These are phyloP conservation scores for Ciborinia camelliae DNA, from an alignment of 2,329 filamentous ascomycete genomes.

Conservation along the genomic window DNA sequence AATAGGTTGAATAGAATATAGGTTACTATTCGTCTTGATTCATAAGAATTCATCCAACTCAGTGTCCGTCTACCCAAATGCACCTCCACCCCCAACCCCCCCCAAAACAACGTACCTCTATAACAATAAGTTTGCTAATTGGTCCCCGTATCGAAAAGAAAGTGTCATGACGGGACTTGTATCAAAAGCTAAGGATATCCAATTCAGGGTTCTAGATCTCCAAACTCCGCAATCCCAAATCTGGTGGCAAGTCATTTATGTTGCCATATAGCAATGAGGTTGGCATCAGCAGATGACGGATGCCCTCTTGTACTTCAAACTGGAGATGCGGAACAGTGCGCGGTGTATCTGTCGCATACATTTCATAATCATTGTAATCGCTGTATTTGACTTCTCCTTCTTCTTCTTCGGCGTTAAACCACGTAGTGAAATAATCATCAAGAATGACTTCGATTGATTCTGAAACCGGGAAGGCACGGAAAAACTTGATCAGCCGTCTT, in stretches of 20 bases:
- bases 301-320: neutral
- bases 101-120: too few species aligned
- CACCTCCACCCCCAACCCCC: too few species aligned
- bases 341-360: neutral
- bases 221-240: neutral
- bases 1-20: too few species aligned
- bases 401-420: neutral
- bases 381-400: too few species aligned
- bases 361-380: neutral
- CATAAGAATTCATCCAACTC: too few species aligned
- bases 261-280: neutral
- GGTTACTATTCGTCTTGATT: too few species aligned
- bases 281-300: neutral
- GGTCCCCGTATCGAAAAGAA: rapidly evolving
- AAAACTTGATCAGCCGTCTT: neutral
- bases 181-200: neutral
- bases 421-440: neutral
- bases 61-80: too few species aligned
- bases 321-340: neutral
- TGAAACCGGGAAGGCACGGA: neutral
- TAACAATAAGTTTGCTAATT: neutral
- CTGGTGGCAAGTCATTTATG: neutral
- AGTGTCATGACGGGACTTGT: rapidly evolving
- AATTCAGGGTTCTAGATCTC: neutral
- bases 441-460: neutral